Evolutionary conservation across 2,329 filamentous ascomycete species (phyloP), one percentile per base, ranked within the genome.

Genomic region (Didymella glomerata): DNA sequence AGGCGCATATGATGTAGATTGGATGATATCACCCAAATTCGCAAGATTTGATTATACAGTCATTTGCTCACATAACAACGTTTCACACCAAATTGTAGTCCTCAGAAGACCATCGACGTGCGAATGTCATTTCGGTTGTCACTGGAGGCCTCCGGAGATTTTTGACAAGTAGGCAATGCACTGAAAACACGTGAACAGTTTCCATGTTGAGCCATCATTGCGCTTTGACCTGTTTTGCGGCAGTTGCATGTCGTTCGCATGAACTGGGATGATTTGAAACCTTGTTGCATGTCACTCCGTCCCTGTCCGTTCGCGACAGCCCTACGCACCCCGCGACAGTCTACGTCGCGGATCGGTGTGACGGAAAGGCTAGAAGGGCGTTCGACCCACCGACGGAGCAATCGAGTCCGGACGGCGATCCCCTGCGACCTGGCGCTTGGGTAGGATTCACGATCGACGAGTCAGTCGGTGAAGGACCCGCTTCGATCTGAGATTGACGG

Each of bases 271-370:
- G 32, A 1, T 2, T 36, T n/a, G 36, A 40, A 20, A 40, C 36
- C 36, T 22, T 22, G 36, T 30, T 11, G 24, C 28, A 9, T 28
- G 16, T 45, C 41, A 27, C 8, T 18, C 18, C 3, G 1, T 16
- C 48, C 25, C 11, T 50, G 48, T 41, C 22, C 27, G n/a, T 34
- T n/a, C 32, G 47, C 47, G 32, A 41, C 48, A 52, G 44, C 27
- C 45, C 38, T 58, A 49, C 40, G 14, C 16, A 1, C 4, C 24
- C 45, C 18, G 45, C 22, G 25, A 49, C 55, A 25, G n/a, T 25
- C 2, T 28, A 34, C 14, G 55, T 49, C 2, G 32, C 55, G 54
- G 49, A 54, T 41, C 38, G 2, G 8, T 5, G 13, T 46, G 24
- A 28, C 32, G 28, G 38, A 18, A 20, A 25, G 6, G 13, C 9